Evolutionary conservation across 2,329 filamentous ascomycete genomes (phyloP).

Genomic region (Incumbomyces lentus): DNA sequence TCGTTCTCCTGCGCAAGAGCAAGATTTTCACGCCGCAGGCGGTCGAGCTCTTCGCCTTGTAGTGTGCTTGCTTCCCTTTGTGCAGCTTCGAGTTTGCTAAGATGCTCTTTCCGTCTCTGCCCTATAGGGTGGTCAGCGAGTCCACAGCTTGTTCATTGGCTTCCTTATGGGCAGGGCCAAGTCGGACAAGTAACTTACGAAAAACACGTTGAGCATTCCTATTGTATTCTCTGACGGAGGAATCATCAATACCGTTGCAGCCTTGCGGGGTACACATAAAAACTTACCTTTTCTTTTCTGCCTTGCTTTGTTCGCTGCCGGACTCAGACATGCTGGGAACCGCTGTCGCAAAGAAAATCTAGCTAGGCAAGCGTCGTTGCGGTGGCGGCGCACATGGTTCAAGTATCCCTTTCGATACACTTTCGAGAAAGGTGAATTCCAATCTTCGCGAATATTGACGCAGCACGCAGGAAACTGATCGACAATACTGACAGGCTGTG

Average conservation of each 20-base stretch:
- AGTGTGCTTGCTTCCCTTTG: conserved; percentile 31
- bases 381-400: conserved; percentile 21
- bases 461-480: conserved; percentile 5
- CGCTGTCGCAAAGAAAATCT: not conserved
- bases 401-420: conserved; percentile 12
- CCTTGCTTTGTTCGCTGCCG: conserved; percentile 22
- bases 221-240: conserved; percentile 26
- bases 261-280: not conserved
- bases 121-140: conserved; percentile 21
- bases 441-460: not conserved
- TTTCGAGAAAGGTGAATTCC: not conserved
- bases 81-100: conserved; percentile 34
- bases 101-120: conserved; percentile 35
- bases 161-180: conserved; percentile 7
- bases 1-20: conserved; percentile 33
- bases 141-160: conserved; percentile 3
- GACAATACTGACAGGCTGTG: conserved; percentile 6
- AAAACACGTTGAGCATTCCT: conserved; percentile 36
- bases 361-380: conserved; percentile 12
- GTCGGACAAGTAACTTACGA: conserved; percentile 25
- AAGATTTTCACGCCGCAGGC: conserved; percentile 31
- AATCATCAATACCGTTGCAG: conserved; percentile 7
- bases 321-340: conserved; percentile 23
- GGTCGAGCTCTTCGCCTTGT: conserved; percentile 33
- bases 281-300: conserved; percentile 22